Percentiles rank a stretch among this genome's conserved stretches.
Evolutionary conservation across 2,329 filamentous ascomycete genomes (phyloP).

Genomic region (Didymellaceae sp.): DNA sequence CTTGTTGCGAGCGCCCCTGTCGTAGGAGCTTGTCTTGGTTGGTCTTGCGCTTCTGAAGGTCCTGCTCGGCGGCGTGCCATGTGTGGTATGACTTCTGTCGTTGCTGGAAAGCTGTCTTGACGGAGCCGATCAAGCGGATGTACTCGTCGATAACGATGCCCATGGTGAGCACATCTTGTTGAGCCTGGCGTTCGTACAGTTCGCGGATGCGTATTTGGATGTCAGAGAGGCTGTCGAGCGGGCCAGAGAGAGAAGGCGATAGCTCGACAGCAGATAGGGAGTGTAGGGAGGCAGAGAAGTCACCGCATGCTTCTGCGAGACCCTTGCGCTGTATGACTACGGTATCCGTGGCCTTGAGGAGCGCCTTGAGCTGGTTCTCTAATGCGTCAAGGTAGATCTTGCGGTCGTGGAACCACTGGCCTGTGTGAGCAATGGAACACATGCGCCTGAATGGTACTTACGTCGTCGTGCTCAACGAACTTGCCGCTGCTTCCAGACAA

Average conservation of each 20-base stretch:
- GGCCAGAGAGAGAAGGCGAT: constrained; percentile 84
- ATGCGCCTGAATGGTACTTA: constrained; percentile 53
- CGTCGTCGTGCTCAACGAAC: constrained; percentile 97
- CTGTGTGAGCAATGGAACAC: constrained; percentile 16
- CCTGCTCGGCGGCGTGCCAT: constrained; percentile 90
- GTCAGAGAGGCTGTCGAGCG: constrained; percentile 89
- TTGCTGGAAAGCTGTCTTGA: constrained; percentile 91
- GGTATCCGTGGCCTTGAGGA: constrained; percentile 91
- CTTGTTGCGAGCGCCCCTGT: constrained; percentile 94
- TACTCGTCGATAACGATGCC: constrained; percentile 99
- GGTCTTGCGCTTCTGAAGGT: constrained; percentile 86
- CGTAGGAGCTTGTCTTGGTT: constrained; percentile 93
- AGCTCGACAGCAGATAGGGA: constrained; percentile 91
- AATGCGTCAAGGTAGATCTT: constrained; percentile 93
- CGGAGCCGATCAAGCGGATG: constrained; percentile 90
- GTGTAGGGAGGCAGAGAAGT: constrained; percentile 93
- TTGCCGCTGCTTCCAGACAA: constrained; percentile 75
- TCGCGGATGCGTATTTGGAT: constrained; percentile 93
- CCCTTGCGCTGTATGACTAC: constrained; percentile 92
- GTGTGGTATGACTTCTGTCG: constrained; percentile 94
- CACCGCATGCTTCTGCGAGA: constrained; percentile 88
- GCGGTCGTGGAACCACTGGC: constrained; percentile 95
- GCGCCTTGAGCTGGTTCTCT: constrained; percentile 85
- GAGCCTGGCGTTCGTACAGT: constrained; percentile 93
- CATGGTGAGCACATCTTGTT: constrained; percentile 94